Evolutionary conservation across 345 rosid genomes (phyloP).

Genomic region (Erysimum cheiranthoides): DNA sequence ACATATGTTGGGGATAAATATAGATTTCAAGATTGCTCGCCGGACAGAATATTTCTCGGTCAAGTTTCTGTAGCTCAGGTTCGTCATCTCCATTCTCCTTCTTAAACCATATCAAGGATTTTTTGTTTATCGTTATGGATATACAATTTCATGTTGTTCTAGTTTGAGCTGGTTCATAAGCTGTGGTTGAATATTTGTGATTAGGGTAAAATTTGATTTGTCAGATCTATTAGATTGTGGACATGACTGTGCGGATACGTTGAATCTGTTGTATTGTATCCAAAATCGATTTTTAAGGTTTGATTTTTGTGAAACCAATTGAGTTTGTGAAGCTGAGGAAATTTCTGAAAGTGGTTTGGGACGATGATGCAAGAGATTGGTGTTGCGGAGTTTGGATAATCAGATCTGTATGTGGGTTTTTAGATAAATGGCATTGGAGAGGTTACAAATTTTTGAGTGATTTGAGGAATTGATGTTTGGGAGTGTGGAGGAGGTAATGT

Average conservation of each 20-base stretch:
- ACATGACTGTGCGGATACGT: neutral
- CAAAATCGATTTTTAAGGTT: neutral
- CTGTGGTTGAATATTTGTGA: conserved; percentile 22
- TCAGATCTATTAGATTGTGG: conserved; percentile 29
- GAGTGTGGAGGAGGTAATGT: conserved; percentile 41
- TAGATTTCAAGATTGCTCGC: neutral
- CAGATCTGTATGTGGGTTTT: conserved; percentile 28
- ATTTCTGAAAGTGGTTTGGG: neutral
- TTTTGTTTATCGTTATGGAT: neutral
- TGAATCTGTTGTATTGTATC: neutral
- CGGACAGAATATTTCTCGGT: conserved; percentile 19
- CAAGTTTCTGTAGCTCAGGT: conserved; percentile 30
- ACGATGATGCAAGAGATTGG: conserved; percentile 27
- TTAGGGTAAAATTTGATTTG: conserved; percentile 7
- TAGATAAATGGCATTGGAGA: conserved; percentile 18
- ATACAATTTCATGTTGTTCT: conserved; percentile 15
- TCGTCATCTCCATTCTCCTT: conserved; percentile 2
- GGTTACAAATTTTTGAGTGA: neutral
- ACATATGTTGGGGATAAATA: neutral
- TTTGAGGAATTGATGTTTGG: conserved; percentile 27
- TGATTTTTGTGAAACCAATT: neutral
- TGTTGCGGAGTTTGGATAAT: conserved; percentile 27
- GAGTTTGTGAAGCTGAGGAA: conserved; percentile 13
- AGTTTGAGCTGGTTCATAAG: conserved; percentile 7
- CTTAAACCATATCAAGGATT: neutral